phyloP scores from a whole-genome alignment of 306 rosid species.

The Luffa aegyptiaca region DNA sequence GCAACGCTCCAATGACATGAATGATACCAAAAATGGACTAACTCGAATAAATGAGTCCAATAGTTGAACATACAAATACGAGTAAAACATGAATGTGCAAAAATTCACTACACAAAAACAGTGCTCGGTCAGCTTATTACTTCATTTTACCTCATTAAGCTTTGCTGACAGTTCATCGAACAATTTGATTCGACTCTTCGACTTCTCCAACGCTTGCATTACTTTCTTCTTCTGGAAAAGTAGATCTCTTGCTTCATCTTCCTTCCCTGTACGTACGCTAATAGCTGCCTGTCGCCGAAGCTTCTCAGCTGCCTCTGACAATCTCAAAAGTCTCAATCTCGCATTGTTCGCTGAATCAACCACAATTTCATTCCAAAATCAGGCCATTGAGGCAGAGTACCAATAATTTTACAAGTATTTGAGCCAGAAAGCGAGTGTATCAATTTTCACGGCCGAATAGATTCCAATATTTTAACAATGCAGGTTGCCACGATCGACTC shows the following conservation, averaged over 20 bases:
- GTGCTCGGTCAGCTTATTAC: background rate
- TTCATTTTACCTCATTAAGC: constrained; percentile 56
- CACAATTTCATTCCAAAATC: background rate
- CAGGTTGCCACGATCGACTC: background rate
- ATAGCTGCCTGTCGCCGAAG: constrained; percentile 70
- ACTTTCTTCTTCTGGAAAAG: constrained; percentile 88
- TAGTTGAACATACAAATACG: background rate
- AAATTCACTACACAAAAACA: background rate
- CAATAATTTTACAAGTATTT: background rate
- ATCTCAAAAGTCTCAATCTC: constrained; percentile 64
- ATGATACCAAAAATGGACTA: background rate
- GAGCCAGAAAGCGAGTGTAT: background rate
- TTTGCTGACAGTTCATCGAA: constrained; percentile 66
- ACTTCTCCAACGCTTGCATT: constrained; percentile 74
- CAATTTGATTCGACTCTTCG: constrained; percentile 67
- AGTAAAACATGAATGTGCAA: background rate
- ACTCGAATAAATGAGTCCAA: background rate
- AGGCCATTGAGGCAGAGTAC: background rate
- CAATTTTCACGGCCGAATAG: background rate
- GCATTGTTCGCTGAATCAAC: constrained; percentile 59
- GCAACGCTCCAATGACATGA: background rate
- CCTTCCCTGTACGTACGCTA: constrained; percentile 58
- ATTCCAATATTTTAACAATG: background rate
- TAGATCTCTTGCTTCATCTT: constrained; percentile 62
- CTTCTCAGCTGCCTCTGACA: constrained; percentile 96